Base-by-base conservation (phyloP, 768 basidiomycete species). In the Tulasnella sp. region DNA sequence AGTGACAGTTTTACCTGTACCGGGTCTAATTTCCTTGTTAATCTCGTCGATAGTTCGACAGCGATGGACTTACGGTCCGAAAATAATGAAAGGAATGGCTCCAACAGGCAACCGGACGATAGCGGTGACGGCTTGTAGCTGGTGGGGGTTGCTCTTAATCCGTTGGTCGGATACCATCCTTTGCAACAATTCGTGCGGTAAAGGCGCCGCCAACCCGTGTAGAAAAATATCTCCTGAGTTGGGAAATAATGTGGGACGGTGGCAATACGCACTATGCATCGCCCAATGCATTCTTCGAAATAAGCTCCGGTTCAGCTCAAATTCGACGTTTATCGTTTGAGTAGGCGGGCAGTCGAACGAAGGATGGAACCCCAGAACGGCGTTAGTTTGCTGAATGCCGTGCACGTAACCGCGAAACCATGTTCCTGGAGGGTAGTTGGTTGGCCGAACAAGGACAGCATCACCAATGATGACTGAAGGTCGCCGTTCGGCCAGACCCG, bases 1-100 rank as follows among this genome's bases (percentile, higher is more conserved):
- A 0, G 89, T 91, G 31, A 90, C 85, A 0, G 90, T 91, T 81
- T 91, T 91, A 0, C 90, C 90, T 0, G 90, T 91, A 9, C 89
- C 89, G 4, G 88, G 88, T 0, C 89, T 89, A 64, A 11, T 31
- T 39, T 45, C 42, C 22, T 45, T 29, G 29, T 37, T 5, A 75
- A 8, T 3, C 39, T 38, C 9, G n/a, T 73, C 15, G 15, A 14
- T 12, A 52, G 25, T 14, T 29, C 6, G 19, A 9, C 8, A 29
- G 38, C 19, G 25, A 64, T 49, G 17, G 7, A 72, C 89, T 79
- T 80, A 90, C 89, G 90, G 89, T 52, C 90, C 90, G 81, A 89
- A 90, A 6, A 90, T 81, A 15, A 89, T 83, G 78, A 90, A 90
- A 0, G 89, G 88, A 0, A 84, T 84, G 19, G 85, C 85, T 11